Percentiles rank a stretch among this genome's conserved stretches.
phyloP scores from a whole-genome alignment of 805 yeast species.

The Maudiozyma bulderi region DNA sequence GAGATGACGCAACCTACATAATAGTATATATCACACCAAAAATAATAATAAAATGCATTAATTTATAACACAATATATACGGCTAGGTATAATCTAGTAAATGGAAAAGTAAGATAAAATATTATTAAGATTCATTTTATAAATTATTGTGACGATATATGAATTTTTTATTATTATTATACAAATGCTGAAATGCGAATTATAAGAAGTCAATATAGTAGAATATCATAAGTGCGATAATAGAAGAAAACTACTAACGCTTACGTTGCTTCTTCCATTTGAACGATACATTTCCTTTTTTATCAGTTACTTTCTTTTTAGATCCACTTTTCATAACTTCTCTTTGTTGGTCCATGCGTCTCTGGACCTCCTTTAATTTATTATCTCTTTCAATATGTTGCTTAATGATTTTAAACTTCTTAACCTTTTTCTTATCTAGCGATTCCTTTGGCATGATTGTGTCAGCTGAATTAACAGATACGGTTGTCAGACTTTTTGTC shows the following conservation, averaged over 20 bases:
- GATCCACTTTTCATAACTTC: conserved; percentile 88
- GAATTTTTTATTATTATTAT: too few species aligned
- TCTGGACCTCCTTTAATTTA: conserved; percentile 59
- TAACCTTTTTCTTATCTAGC: conserved; percentile 45
- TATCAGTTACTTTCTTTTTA: conserved; percentile 61
- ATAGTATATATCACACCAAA: too few species aligned
- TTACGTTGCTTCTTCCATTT: conserved; percentile 83
- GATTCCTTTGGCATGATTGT: conserved; percentile 30
- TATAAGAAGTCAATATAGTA: not conserved
- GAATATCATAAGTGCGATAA: not conserved
- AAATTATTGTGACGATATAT: too few species aligned
- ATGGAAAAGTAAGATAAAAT: too few species aligned
- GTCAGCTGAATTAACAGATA: conserved; percentile 13
- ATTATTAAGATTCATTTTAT: too few species aligned
- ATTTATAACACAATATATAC: too few species aligned
- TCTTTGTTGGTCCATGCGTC: conserved; percentile 64
- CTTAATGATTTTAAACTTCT: conserved; percentile 50
- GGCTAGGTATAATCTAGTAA: too few species aligned
- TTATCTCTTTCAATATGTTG: conserved; percentile 59
- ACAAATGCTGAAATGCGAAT: not conserved
- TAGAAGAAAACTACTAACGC: conserved; percentile 20
- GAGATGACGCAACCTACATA: too few species aligned
- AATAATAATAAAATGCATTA: too few species aligned
- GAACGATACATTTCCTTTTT: conserved; percentile 59
- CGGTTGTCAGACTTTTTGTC: conserved; percentile 23